Evolutionary conservation across 148 eudicot genomes (phyloP).

Genomic region (Rhododendron kiyosumense): DNA sequence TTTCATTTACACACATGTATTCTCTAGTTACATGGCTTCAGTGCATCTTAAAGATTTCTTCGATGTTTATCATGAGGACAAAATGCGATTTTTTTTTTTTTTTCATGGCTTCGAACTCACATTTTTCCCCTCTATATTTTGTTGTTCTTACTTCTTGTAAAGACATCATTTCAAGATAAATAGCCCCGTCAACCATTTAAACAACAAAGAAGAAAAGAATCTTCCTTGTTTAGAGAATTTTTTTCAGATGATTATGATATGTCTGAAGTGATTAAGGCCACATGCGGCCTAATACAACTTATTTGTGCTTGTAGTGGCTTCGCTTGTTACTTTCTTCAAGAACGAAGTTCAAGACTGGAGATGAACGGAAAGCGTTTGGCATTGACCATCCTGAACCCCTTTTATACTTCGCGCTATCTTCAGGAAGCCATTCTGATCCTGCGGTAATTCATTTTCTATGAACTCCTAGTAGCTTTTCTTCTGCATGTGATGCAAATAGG

Average conservation of each 20-base stretch:
- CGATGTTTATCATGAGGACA: not conserved
- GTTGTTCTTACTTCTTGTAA: too few relatives aligned
- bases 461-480: not conserved
- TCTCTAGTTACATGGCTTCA: not conserved
- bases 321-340: slow-evolving; percentile 65
- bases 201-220: not conserved
- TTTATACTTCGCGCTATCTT: slow-evolving; percentile 80
- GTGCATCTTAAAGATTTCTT: not conserved
- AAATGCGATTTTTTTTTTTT: not conserved
- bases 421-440: slow-evolving; percentile 96
- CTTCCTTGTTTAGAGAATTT: not conserved
- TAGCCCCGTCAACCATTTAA: not conserved
- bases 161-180: not conserved
- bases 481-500: not conserved
- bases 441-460: slow-evolving; percentile 47
- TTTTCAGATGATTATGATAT: not conserved
- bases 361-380: slow-evolving; percentile 62
- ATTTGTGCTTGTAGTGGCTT: slow-evolving; percentile 62
- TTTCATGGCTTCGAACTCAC: not conserved
- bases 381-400: slow-evolving; percentile 91
- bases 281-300: not conserved
- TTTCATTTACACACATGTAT: not conserved
- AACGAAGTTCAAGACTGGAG: slow-evolving; percentile 69
- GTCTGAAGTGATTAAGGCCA: not conserved
- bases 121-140: not conserved